phyloP scores from a whole-genome alignment of 306 rosid genomes.

The Trifolium pratense region DNA sequence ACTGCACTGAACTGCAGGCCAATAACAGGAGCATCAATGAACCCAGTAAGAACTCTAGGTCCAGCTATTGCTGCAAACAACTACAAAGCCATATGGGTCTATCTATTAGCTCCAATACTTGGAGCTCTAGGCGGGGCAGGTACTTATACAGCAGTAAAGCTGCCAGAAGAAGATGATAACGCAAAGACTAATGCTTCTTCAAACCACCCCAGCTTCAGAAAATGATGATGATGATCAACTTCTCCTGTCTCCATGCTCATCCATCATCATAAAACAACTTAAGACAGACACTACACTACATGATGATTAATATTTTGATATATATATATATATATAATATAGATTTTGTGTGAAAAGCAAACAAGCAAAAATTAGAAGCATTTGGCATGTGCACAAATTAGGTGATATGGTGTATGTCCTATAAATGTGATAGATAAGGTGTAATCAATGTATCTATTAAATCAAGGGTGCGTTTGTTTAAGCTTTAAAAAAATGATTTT shows the following conservation, averaged over 20 bases:
- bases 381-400: conserved; percentile 21
- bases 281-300: conserved; percentile 11
- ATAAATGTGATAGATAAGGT: no score
- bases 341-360: conserved; percentile 13
- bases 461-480: not conserved
- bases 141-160: conserved; percentile 71
- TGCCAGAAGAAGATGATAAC: conserved; percentile 59
- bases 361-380: not conserved
- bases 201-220: conserved; percentile 59
- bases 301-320: conserved; percentile 4
- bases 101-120: conserved; percentile 78
- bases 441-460: not conserved
- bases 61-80: conserved; percentile 87
- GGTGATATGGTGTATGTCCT: not conserved
- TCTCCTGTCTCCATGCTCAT: conserved; percentile 5
- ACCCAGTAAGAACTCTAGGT: conserved; percentile 87
- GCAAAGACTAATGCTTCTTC: conserved; percentile 52
- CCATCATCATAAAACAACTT: conserved; percentile 11
- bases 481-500: no score
- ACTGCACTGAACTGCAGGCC: conserved; percentile 49
- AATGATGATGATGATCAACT: conserved; percentile 67
- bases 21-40: conserved; percentile 81
- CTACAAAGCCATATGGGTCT: conserved; percentile 81
- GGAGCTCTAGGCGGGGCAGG: conserved; percentile 90
- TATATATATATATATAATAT: conserved; percentile 11